Conservation (phyloP, 202 grass and related monocot genomes). For the Bolboschoenoplectus hybrid region DNA sequence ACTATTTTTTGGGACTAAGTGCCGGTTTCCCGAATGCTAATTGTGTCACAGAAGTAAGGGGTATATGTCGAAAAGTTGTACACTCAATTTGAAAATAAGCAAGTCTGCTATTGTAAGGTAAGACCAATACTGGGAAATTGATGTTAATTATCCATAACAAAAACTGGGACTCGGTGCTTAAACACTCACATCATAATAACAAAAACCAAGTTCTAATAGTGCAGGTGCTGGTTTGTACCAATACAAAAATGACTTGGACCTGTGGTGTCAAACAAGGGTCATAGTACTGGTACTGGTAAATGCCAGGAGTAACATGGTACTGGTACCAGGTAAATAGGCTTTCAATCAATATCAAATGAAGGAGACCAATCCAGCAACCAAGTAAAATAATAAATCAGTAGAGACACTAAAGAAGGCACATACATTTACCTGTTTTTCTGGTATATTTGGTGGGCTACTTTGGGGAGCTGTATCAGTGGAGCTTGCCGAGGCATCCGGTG, state of each 20-base stretch:
- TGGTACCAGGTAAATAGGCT: slow-evolving; percentile 15
- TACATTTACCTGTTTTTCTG: slow-evolving; percentile 31
- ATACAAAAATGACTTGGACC: neutral
- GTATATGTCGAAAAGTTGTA: neutral
- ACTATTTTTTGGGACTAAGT: neutral
- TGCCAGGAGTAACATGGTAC: neutral
- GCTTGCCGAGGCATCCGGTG: neutral
- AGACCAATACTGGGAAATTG: neutral
- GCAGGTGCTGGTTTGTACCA: neutral
- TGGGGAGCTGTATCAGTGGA: neutral
- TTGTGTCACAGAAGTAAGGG: neutral
- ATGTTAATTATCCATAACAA: neutral
- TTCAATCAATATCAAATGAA: neutral
- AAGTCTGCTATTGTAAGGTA: neutral
- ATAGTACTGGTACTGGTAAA: neutral
- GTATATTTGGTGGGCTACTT: neutral
- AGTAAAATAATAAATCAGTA: neutral
- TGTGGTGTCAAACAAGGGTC: neutral
- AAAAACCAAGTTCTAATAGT: neutral
- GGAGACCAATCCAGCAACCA: neutral
- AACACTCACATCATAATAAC: neutral
- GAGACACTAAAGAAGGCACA: neutral
- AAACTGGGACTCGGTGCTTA: neutral
- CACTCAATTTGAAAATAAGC: neutral
- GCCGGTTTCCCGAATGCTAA: neutral